These are phyloP conservation scores for Rhynchosporium secalis DNA, from an alignment of 2,329 filamentous ascomycete genomes.

Conservation along the genomic window DNA sequence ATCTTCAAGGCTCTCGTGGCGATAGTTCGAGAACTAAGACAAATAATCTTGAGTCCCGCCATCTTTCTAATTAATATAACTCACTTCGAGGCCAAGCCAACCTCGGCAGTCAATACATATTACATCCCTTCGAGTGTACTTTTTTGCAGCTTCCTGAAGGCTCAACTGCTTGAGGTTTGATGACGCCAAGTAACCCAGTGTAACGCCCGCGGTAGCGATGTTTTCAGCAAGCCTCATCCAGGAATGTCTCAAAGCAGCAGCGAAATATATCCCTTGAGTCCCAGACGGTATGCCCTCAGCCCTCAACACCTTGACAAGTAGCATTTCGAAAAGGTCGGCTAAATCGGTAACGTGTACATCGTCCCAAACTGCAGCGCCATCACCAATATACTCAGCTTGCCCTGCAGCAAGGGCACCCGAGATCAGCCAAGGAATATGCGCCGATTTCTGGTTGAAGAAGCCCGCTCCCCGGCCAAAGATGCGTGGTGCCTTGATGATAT, in stretches of 20 bases:
- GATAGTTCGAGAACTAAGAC: neutral
- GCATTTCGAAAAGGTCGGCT: neutral
- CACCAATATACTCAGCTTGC: neutral
- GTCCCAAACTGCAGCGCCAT: neutral
- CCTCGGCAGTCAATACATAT: constrained; percentile 36
- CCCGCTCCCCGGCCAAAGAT: neutral
- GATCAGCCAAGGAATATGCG: neutral
- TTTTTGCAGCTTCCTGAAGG: constrained; percentile 35
- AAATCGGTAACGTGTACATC: neutral
- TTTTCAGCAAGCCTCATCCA: neutral
- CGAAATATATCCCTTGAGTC: neutral
- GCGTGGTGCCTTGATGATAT: neutral
- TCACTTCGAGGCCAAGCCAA: constrained; percentile 39
- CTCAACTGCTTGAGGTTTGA: constrained; percentile 18
- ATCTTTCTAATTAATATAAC: neutral
- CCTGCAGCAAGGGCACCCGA: neutral
- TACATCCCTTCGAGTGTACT: constrained; percentile 24
- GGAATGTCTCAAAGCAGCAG: neutral
- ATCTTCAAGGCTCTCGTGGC: neutral
- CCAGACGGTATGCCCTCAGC: neutral
- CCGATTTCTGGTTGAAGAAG: neutral
- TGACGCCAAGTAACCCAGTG: neutral
- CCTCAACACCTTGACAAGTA: neutral
- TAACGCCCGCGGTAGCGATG: neutral
- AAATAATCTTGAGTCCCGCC: neutral